Evolutionary conservation across 169 alveolate species (phyloP), one percentile per base, ranked within the genome.

Genomic region (Cryptosporidium viatorum): DNA sequence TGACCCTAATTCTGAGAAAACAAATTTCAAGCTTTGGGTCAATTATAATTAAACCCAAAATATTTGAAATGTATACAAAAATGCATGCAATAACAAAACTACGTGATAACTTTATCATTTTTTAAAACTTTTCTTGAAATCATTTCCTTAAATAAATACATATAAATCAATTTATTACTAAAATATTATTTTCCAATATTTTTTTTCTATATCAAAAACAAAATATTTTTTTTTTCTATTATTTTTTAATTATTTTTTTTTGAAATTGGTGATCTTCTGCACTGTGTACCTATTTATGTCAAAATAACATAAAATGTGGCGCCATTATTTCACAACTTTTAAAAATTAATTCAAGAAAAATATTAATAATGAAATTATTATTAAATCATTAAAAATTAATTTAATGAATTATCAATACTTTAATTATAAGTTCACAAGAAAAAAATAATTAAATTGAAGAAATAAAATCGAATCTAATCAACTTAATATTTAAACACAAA

Each of bases 231-330:
- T 52, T 55, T 55, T 55, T 23, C 14, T 0, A 55, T n/a, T 14
- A 55, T 55, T 18, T n/a, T n/a, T 55, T 55, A n/a, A 55, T n/a
- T 55, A 55, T 48, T 45, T 10, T 0, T 14, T 45, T 1, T 9
- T n/a, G n/a, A 18, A 9, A 21, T 55, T 55, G 12, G 37, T 55
- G 37, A 55, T 55, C 65, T 9, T 2, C 3, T 55, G 18, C 39
- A 18, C 16, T 55, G 67, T 55, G 67, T 37, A 55, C 67, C 67
- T 55, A 48, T 0, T n/a, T 21, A 55, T 55, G 67, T 55, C 67
- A 55, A 55, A 55, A 23, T 55, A 55, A 55, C 67, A 55, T 55
- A 55, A n/a, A 55, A 55, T n/a, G 10, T 55, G 67, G 67, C 67
- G 67, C 67, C 67, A 55, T n/a, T 4, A 8, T 55, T 26, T 12